A percentile compares a stretch with the other conserved stretches of the same genome.
phyloP scores from a whole-genome alignment of 2,329 filamentous ascomycete genomes.

The Penicillium sp. region DNA sequence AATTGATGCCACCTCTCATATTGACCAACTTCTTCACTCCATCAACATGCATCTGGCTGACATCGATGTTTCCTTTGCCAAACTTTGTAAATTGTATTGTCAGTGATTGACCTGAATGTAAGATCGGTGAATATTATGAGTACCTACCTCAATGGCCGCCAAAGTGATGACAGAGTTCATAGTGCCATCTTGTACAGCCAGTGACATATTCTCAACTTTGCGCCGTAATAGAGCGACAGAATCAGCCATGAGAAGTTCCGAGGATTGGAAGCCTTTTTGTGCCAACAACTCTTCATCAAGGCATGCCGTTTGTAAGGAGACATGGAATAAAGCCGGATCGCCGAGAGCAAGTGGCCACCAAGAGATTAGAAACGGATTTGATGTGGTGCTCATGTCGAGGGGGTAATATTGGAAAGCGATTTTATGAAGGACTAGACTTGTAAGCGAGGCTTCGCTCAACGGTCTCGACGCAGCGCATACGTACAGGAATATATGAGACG shows the following conservation, averaged over 20 bases:
- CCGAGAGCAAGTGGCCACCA: slow-evolving; percentile 61
- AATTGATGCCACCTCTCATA: slow-evolving; percentile 53
- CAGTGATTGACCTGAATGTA: slow-evolving; percentile 5
- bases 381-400: slow-evolving; percentile 51
- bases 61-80: slow-evolving; percentile 53
- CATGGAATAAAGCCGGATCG: slow-evolving; percentile 59
- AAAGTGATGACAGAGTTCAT: slow-evolving; percentile 59
- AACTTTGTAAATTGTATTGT: slow-evolving; percentile 34
- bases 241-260: slow-evolving; percentile 58
- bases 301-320: slow-evolving; percentile 59
- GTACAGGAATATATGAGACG: slow-evolving; percentile 58
- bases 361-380: slow-evolving; percentile 59
- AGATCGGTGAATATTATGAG: not conserved
- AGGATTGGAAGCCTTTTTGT: slow-evolving; percentile 54
- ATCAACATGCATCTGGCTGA: slow-evolving; percentile 51
- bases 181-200: slow-evolving; percentile 56
- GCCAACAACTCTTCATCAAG: slow-evolving; percentile 56
- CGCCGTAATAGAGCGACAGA: slow-evolving; percentile 54
- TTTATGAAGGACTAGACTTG: slow-evolving; percentile 51
- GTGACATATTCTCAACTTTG: slow-evolving; percentile 48
- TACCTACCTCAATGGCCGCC: slow-evolving; percentile 57
- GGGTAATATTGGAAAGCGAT: slow-evolving; percentile 63
- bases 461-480: slow-evolving; percentile 35
- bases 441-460: slow-evolving; percentile 14
- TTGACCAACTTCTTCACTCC: slow-evolving; percentile 52